phyloP scores from a whole-genome alignment of 2,329 filamentous ascomycete species.

The Monosporascus sp. region DNA sequence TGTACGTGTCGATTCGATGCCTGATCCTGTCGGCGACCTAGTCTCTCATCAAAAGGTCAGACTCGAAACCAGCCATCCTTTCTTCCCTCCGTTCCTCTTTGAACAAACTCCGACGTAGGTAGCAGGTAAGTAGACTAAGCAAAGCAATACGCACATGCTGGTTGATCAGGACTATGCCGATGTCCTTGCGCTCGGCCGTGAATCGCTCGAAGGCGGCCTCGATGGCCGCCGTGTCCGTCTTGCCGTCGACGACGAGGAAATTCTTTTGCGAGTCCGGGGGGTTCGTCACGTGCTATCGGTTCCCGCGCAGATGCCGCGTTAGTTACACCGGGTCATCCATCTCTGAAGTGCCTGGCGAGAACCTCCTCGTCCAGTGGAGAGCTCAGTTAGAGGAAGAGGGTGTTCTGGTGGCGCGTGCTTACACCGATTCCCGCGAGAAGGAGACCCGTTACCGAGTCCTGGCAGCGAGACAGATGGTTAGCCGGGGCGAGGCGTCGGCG shows the following conservation, averaged over 20 bases:
- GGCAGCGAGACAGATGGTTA: conserved; percentile 15
- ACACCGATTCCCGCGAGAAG: conserved; percentile 94
- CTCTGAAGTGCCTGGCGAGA: too few species aligned
- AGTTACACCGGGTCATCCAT: too few species aligned
- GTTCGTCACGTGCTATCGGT: conserved; percentile 74
- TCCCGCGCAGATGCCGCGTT: too few species aligned
- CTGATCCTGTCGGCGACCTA: conserved; percentile 94
- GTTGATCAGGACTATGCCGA: conserved; percentile 94
- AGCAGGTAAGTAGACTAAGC: not conserved
- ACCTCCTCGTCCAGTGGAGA: too few species aligned
- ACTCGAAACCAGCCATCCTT: not conserved
- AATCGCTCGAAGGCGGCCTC: conserved; percentile 88
- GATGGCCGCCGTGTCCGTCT: conserved; percentile 84
- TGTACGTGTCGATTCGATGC: conserved; percentile 83
- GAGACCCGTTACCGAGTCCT: conserved; percentile 96
- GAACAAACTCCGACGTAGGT: not conserved
- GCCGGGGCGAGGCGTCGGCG: not conserved
- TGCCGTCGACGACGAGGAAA: conserved; percentile 91
- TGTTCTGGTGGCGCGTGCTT: conserved; percentile 14
- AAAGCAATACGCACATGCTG: conserved; percentile 68
- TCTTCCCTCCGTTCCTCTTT: not conserved
- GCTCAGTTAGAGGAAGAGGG: not conserved
- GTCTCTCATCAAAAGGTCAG: too few species aligned
- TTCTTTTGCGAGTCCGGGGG: conserved; percentile 91
- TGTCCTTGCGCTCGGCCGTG: conserved; percentile 87